Conservation (phyloP, 345 rosid genomes). For the Syzygium aqueum region DNA sequence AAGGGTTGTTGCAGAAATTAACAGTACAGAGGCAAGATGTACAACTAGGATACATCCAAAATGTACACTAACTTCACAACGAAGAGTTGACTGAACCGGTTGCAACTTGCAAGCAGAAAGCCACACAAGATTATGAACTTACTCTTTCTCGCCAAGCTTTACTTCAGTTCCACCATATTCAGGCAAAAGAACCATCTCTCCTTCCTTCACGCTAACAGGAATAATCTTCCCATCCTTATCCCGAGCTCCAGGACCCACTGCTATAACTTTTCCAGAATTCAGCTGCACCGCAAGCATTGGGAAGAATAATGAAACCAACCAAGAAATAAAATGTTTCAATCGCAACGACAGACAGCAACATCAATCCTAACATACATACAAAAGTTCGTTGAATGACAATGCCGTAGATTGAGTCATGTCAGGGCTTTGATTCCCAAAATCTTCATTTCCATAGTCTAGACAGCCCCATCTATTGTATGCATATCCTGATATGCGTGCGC, state of each 20-base stretch:
- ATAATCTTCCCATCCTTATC: constrained; percentile 51
- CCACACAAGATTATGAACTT: constrained; percentile 7
- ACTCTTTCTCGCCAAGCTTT: constrained; percentile 77
- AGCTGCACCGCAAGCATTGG: constrained; percentile 25
- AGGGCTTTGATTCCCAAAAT: background rate
- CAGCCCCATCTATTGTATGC: background rate
- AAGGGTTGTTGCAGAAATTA: background rate
- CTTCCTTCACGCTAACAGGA: constrained; percentile 68
- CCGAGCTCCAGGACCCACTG: constrained; percentile 70
- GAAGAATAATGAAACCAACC: background rate
- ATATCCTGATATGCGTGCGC: background rate
- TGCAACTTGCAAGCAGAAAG: background rate
- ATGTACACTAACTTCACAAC: background rate
- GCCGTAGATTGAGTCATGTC: background rate
- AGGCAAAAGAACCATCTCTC: constrained; percentile 70
- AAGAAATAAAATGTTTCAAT: background rate
- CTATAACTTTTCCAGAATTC: constrained; percentile 66
- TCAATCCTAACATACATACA: background rate
- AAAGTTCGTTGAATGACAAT: background rate
- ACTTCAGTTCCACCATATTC: constrained; percentile 71
- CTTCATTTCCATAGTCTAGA: background rate
- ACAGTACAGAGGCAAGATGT: background rate
- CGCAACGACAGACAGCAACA: background rate
- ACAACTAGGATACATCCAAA: background rate
- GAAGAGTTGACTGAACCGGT: background rate